Percentiles rank a stretch among this genome's conserved stretches.
These are phyloP conservation scores for Populus tremula DNA, from an alignment of 345 rosid genomes.

Conservation along the genomic window DNA sequence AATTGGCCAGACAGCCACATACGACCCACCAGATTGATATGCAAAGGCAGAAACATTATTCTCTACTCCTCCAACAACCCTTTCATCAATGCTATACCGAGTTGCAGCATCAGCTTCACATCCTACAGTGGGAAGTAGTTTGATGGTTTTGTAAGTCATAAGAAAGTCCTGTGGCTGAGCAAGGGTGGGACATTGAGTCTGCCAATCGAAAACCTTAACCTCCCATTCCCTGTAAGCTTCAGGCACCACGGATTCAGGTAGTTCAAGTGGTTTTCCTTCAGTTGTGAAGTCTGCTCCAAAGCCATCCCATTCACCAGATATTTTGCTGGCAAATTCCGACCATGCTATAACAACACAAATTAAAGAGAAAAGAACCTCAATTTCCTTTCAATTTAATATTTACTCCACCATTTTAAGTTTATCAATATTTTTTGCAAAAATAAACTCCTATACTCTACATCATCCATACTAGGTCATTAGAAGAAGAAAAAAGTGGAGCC, in stretches of 20 bases:
- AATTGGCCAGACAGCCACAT: conserved; percentile 72
- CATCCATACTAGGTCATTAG: too few species aligned
- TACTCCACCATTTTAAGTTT: too few species aligned
- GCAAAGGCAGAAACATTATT: conserved; percentile 52
- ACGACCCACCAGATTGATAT: conserved; percentile 66
- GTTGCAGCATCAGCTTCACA: conserved; percentile 99
- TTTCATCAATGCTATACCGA: conserved; percentile 49
- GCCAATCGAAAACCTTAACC: conserved; percentile 94
- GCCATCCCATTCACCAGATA: conserved; percentile 98
- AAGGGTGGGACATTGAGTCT: conserved; percentile 93
- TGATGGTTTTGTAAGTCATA: conserved; percentile 60
- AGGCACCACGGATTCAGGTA: conserved; percentile 83
- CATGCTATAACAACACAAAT: conserved; percentile 37
- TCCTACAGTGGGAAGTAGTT: conserved; percentile 93
- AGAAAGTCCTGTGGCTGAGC: conserved; percentile 42
- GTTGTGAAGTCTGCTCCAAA: conserved; percentile 81
- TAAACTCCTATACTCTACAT: background rate
- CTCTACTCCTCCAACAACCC: conserved; percentile 39
- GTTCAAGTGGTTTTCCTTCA: conserved; percentile 67
- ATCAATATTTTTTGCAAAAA: too few species aligned
- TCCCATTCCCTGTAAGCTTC: conserved; percentile 97
- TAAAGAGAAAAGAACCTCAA: background rate
- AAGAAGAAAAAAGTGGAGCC: background rate
- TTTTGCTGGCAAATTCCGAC: conserved; percentile 66
- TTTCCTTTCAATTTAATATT: background rate